Percentiles rank a stretch among this genome's conserved stretches.
Conservation (phyloP, 2,329 filamentous ascomycete species). For the Aureobasidium lini region DNA sequence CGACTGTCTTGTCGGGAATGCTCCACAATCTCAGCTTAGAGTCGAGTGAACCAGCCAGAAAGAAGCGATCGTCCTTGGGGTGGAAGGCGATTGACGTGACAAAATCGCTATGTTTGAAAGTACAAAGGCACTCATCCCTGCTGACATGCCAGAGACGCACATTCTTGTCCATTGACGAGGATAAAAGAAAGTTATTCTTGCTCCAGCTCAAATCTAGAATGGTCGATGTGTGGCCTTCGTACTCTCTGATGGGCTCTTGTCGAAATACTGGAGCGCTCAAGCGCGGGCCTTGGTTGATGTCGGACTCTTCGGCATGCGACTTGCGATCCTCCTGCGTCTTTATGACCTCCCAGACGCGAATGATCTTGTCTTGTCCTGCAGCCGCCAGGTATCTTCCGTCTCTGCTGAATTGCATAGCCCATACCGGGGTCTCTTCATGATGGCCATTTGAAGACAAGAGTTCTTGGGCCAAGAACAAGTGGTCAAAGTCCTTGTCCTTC, state of each 20-base stretch:
- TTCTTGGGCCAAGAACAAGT: slow-evolving; percentile 86
- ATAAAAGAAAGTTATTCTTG: slow-evolving; percentile 96
- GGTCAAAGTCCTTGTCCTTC: slow-evolving; percentile 72
- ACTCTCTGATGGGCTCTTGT: slow-evolving; percentile 69
- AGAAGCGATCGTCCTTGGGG: slow-evolving; percentile 90
- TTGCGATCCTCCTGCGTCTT: slow-evolving; percentile 71
- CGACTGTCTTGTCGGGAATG: slow-evolving; percentile 91
- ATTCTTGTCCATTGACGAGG: slow-evolving; percentile 96
- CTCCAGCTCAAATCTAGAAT: slow-evolving; percentile 94
- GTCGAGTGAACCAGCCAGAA: slow-evolving; percentile 87
- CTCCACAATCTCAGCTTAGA: slow-evolving; percentile 87
- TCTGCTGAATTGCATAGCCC: slow-evolving; percentile 87
- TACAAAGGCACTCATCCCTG: slow-evolving; percentile 77
- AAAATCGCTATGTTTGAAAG: slow-evolving; percentile 90
- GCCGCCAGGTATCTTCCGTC: slow-evolving; percentile 87
- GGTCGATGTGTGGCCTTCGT: slow-evolving; percentile 74
- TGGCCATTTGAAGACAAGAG: slow-evolving; percentile 39
- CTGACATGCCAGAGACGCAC: slow-evolving; percentile 90
- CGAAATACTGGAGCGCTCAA: slow-evolving; percentile 88
- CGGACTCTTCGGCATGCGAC: slow-evolving; percentile 50
- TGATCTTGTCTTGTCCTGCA: slow-evolving; percentile 79
- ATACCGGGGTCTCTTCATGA: slow-evolving; percentile 53
- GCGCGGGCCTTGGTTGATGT: slow-evolving; percentile 37
- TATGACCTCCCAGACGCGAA: slow-evolving; percentile 85
- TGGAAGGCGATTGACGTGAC: slow-evolving; percentile 94